A percentile compares a stretch with the other conserved stretches of the same genome.
Evolutionary conservation across 2,329 filamentous ascomycete species (phyloP).

Genomic region (Aspergillus aculeatus): DNA sequence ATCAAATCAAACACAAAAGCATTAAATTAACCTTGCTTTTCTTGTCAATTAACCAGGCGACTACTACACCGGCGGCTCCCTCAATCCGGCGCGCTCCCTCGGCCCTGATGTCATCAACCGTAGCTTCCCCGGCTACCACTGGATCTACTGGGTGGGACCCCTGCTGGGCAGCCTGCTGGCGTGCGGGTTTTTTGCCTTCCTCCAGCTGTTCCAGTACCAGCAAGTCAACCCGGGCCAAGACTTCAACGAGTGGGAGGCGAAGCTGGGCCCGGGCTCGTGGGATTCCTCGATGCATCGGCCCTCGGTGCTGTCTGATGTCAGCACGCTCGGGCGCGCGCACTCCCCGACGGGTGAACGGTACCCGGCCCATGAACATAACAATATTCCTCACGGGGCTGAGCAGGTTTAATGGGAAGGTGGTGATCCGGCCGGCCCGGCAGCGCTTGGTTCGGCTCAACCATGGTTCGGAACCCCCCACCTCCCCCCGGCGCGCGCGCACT

Average conservation of each 20-base stretch:
- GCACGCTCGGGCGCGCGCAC: constrained; percentile 10
- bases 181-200: constrained; percentile 49
- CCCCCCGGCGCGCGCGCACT: no score
- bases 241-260: constrained; percentile 43
- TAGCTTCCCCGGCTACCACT: constrained; percentile 48
- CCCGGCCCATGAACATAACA: not conserved
- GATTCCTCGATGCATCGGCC: constrained; percentile 18
- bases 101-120: constrained; percentile 49
- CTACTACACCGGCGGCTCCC: constrained; percentile 49
- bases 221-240: constrained; percentile 56
- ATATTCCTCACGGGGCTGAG: not conserved
- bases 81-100: constrained; percentile 51
- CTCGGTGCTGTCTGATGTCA: constrained; percentile 17
- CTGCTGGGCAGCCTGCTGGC: constrained; percentile 48
- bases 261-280: constrained; percentile 21
- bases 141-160: constrained; percentile 54
- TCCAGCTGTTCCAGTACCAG: constrained; percentile 47
- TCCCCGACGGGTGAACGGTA: constrained; percentile 6
- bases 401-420: not conserved
- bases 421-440: not conserved
- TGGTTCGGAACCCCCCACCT: not conserved
- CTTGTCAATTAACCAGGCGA: constrained; percentile 32
- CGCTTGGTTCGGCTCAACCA: not conserved
- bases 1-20: not conserved
- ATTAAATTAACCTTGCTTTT: not conserved